Evolutionary conservation across 2,329 filamentous ascomycete species (phyloP), one percentile per base, ranked within the genome.

Genomic region (Arthrobotrys entomopaga): DNA sequence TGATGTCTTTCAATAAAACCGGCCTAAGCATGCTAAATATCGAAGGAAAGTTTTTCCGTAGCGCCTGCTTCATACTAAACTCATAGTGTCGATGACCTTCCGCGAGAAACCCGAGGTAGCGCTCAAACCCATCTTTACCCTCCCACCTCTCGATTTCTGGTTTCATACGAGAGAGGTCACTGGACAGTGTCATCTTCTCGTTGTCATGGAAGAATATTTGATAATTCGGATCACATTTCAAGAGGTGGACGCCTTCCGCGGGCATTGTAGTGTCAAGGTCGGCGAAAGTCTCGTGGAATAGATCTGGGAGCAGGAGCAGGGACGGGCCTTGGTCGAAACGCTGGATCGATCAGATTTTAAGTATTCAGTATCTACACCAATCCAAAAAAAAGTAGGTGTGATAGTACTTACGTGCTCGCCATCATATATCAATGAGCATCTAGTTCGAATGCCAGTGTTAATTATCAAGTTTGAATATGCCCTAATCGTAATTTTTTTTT

Each of bases 241-340:
- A 79, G 2, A 93, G 82, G 54, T 88, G 82, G 0, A 92, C 85
- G n/a, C 87, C 88, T 79, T 91, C 90, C 0, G 82, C 84, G 75
- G 87, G 84, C 11, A 92, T 82, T 8, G 85, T 86, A 4, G 89
- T 92, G 75, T 84, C 89, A 0, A 92, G 85, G 77, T 92, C 90
- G 64, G 82, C 80, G 79, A 92, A 92, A 19, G 87, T 87, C 81
- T 90, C 87, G 26, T 85, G 84, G 83, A 92, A 93, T 66, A 92
- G 84, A 65, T 87, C 85, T 1, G 90, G 90, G 4, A 92, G 86
- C 0, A 93, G 84, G 16, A 92, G 85, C 2, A 92, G 85, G 0
- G 89, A 92, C 0, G 90, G 90, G 0, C 90, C 90, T 83, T 92
- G 90, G 79, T 93, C 90, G 82, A 92, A 92, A 67, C 90, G 83